Evolutionary conservation across 257 asterid genomes (phyloP).

Genomic region (Linderniella brevidens): DNA sequence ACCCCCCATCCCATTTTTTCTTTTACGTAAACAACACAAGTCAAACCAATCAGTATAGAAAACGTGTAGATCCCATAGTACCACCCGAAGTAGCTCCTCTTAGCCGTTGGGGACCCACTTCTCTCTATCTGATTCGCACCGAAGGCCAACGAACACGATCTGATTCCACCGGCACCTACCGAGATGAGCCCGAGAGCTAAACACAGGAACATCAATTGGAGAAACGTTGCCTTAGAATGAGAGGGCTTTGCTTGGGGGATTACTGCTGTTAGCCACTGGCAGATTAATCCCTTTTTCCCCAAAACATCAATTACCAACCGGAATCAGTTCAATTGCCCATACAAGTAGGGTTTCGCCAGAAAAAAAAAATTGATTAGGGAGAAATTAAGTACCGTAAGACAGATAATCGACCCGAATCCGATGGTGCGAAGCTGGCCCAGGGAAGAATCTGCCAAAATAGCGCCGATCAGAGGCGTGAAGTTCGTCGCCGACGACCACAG

Average conservation of each 20-base stretch:
- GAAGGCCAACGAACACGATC: conserved; percentile 52
- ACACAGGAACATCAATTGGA: conserved; percentile 22
- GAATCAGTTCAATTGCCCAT: neutral
- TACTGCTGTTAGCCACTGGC: conserved; percentile 53
- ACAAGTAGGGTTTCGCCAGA: neutral
- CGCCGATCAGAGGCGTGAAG: conserved; percentile 49
- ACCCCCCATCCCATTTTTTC: conserved; percentile 52
- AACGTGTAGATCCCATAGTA: conserved; percentile 37
- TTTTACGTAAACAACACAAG: conserved; percentile 45
- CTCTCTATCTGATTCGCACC: conserved; percentile 58
- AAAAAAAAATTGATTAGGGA: neutral
- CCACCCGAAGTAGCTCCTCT: conserved; percentile 49
- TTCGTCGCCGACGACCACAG: conserved; percentile 51
- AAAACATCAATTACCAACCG: neutral
- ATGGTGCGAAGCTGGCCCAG: conserved; percentile 49
- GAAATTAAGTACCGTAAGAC: conserved; percentile 25
- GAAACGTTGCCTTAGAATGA: conserved; percentile 12
- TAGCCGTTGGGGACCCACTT: conserved; percentile 15
- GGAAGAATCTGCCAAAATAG: conserved; percentile 53
- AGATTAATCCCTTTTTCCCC: conserved; percentile 31
- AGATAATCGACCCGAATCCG: conserved; percentile 37
- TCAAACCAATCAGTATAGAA: conserved; percentile 34
- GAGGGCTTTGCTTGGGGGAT: conserved; percentile 19
- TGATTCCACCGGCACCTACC: conserved; percentile 53
- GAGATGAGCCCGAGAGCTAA: conserved; percentile 42